These are phyloP conservation scores for Colletotrichum costaricense DNA, from an alignment of 2,329 filamentous ascomycete species.

Conservation along the genomic window DNA sequence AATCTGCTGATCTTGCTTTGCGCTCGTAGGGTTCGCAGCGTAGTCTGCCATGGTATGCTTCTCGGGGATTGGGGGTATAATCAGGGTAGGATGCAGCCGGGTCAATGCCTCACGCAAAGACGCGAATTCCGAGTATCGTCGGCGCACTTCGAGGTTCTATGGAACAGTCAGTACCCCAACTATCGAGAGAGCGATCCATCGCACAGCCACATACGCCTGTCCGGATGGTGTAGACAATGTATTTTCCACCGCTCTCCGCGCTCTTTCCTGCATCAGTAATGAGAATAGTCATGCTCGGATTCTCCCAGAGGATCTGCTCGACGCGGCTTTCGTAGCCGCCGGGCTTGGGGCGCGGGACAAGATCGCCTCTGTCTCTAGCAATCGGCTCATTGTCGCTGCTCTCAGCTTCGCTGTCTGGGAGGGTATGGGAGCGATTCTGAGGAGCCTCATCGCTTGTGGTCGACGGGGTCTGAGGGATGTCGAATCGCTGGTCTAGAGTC, in stretches of 20 bases:
- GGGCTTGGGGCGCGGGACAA: slow-evolving; percentile 74
- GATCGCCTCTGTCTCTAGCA: slow-evolving; percentile 49
- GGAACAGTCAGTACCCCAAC: neutral
- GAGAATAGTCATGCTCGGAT: slow-evolving; percentile 87
- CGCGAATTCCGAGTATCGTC: slow-evolving; percentile 96
- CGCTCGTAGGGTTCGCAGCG: slow-evolving; percentile 95
- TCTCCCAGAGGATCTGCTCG: slow-evolving; percentile 97
- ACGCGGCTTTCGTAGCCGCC: slow-evolving; percentile 95
- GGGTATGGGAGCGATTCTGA: slow-evolving; percentile 51
- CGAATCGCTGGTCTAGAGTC: slow-evolving; percentile 65
- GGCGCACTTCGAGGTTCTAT: slow-evolving; percentile 93
- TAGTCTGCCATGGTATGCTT: slow-evolving; percentile 99
- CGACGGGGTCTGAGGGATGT: slow-evolving; percentile 77
- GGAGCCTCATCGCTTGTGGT: slow-evolving; percentile 76
- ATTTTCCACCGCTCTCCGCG: slow-evolving; percentile 88
- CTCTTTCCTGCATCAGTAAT: slow-evolving; percentile 98
- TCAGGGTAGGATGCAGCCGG: slow-evolving; percentile 91
- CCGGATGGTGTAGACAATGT: slow-evolving; percentile 96
- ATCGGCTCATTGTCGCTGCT: slow-evolving; percentile 61
- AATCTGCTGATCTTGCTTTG: slow-evolving; percentile 96
- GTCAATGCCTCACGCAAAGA: slow-evolving; percentile 90
- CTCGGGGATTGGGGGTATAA: slow-evolving; percentile 97
- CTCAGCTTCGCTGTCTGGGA: slow-evolving; percentile 54
- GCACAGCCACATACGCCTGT: slow-evolving; percentile 76
- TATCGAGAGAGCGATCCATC: neutral